Conservation (phyloP, 1,284 basidiomycete species). For the Cryptococcus sp. region DNA sequence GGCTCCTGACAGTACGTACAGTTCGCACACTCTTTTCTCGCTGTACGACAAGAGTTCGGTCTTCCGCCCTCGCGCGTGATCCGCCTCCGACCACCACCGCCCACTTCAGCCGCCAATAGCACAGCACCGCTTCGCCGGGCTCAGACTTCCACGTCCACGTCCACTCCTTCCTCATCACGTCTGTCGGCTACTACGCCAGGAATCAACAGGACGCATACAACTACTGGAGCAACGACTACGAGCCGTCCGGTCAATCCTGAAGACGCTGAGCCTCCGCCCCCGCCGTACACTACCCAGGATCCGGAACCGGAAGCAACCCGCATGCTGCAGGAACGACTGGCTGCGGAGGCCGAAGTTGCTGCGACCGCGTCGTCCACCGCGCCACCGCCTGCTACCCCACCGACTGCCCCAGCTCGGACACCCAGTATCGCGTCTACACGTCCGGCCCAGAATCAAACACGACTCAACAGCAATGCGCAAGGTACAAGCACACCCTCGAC, state of each 20-base stretch:
- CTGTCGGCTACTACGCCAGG: not conserved
- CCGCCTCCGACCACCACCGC: slow-evolving; percentile 5
- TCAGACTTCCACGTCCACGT: slow-evolving; percentile 4
- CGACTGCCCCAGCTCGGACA: not conserved
- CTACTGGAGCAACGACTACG: slow-evolving; percentile 5
- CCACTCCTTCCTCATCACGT: not conserved
- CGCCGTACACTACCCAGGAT: slow-evolving; percentile 45
- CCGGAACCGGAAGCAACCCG: slow-evolving; percentile 48
- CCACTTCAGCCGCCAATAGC: not conserved
- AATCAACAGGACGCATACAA: slow-evolving; percentile 15
- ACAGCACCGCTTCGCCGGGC: slow-evolving; percentile 8
- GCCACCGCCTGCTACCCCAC: not conserved
- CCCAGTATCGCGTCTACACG: not conserved
- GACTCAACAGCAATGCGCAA: slow-evolving; percentile 2
- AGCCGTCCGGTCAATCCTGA: slow-evolving; percentile 6
- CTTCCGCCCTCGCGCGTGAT: slow-evolving; percentile 23
- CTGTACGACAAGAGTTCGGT: slow-evolving; percentile 23
- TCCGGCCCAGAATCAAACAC: not conserved
- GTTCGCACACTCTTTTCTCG: slow-evolving; percentile 23
- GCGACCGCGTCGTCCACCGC: slow-evolving; percentile 1
- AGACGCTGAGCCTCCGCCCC: slow-evolving; percentile 41
- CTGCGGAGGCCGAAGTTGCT: slow-evolving; percentile 30
- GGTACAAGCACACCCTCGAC: not conserved
- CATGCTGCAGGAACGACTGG: slow-evolving; percentile 38
- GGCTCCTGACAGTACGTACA: slow-evolving; percentile 20